phyloP scores from a whole-genome alignment of 2,329 filamentous ascomycete species.

The Penicillium corylophilum region DNA sequence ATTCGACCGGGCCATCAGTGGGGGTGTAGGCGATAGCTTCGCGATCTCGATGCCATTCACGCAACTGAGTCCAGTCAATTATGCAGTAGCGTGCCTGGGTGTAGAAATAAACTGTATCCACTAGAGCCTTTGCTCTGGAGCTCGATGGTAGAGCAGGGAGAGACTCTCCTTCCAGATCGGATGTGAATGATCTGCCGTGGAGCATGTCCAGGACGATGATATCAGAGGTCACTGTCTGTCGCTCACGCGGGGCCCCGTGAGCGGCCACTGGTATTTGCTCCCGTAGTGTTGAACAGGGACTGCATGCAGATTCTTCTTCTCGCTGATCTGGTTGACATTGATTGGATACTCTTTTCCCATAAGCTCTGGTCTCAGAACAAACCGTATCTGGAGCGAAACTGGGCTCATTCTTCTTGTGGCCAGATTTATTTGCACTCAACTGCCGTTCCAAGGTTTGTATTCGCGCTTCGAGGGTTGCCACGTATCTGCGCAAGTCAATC shows the following conservation, averaged over 20 bases:
- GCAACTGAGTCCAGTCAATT: slow-evolving; percentile 19
- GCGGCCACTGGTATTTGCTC: not conserved
- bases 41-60: slow-evolving; percentile 20
- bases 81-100: slow-evolving; percentile 23
- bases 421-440: not conserved
- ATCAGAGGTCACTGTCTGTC: not conserved
- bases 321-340: not conserved
- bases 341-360: not conserved
- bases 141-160: not conserved
- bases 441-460: not conserved
- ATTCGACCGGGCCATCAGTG: not conserved
- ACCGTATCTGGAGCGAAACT: not conserved
- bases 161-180: not conserved
- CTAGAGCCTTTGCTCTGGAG: slow-evolving; percentile 8
- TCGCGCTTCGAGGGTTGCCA: not conserved
- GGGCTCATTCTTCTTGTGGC: not conserved
- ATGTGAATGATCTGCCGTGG: not conserved
- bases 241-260: not conserved
- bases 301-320: not conserved
- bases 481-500: not conserved
- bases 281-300: not conserved
- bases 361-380: not conserved
- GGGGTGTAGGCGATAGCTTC: slow-evolving; percentile 8
- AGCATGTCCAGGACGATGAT: not conserved
- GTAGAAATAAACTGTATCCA: slow-evolving; percentile 21